A percentile compares a stretch with the other conserved stretches of the same genome.
Conservation (phyloP, 2,329 filamentous ascomycete genomes). For the Volutella citrinella region DNA sequence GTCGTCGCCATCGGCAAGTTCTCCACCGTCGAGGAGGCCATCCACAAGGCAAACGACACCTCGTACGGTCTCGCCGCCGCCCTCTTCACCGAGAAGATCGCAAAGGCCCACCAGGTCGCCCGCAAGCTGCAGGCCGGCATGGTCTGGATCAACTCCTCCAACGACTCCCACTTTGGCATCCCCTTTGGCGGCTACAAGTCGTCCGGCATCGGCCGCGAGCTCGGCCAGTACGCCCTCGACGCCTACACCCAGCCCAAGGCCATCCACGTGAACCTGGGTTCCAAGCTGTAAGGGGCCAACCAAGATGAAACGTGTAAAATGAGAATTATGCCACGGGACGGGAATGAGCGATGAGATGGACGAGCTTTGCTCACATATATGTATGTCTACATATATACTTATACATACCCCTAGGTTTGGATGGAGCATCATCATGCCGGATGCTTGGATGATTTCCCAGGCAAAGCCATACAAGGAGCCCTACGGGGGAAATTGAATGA, state of each 20-base stretch:
- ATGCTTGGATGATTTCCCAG: too few relatives aligned
- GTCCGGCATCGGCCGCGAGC: conserved; percentile 22
- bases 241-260: conserved; percentile 26
- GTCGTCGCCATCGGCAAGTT: conserved; percentile 26
- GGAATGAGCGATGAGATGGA: too few relatives aligned
- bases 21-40: conserved; percentile 20
- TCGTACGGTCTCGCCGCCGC: conserved; percentile 53
- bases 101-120: conserved; percentile 33
- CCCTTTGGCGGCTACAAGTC: conserved; percentile 27
- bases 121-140: conserved; percentile 52
- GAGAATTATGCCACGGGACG: too few relatives aligned
- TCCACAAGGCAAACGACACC: conserved; percentile 35
- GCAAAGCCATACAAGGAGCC: too few relatives aligned
- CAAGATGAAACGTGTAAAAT: too few relatives aligned
- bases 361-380: too few relatives aligned
- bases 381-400: too few relatives aligned
- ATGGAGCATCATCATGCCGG: too few relatives aligned
- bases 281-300: conserved; percentile 15
- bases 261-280: conserved; percentile 21
- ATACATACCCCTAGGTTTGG: too few relatives aligned
- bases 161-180: conserved; percentile 24
- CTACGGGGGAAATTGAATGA: too few relatives aligned
- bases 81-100: conserved; percentile 53
- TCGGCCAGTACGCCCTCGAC: conserved; percentile 24
- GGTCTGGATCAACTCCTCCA: conserved; percentile 36